These are phyloP conservation scores for Ziziphus jujuba DNA, from an alignment of 306 rosid species.

Conservation along the genomic window DNA sequence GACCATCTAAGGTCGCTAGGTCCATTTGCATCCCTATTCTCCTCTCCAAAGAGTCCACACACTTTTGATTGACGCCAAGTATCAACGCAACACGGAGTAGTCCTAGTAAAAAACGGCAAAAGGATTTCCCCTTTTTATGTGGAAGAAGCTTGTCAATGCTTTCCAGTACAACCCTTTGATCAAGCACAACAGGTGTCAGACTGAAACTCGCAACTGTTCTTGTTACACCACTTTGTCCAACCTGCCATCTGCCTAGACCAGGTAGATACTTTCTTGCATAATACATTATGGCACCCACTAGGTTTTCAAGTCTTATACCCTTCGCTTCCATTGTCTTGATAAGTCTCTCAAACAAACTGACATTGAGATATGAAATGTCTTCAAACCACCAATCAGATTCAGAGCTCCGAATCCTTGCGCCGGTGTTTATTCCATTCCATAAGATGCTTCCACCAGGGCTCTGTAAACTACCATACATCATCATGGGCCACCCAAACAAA, in stretches of 20 bases:
- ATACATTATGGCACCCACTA: constrained; percentile 78
- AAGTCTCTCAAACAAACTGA: constrained; percentile 73
- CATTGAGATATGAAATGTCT: constrained; percentile 83
- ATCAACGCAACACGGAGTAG: constrained; percentile 90
- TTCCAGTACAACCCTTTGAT: constrained; percentile 78
- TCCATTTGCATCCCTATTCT: constrained; percentile 94
- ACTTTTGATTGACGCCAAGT: constrained; percentile 56
- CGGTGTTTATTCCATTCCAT: constrained; percentile 97
- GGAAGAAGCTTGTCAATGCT: constrained; percentile 83
- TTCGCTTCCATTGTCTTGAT: constrained; percentile 78
- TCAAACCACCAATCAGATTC: constrained; percentile 99
- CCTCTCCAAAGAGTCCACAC: constrained; percentile 69
- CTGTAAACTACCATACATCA: constrained; percentile 96
- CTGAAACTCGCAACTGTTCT: constrained; percentile 77
- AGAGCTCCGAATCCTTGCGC: constrained; percentile 80
- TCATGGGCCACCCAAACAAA: constrained; percentile 99
- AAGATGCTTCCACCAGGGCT: constrained; percentile 99
- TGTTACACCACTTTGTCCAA: constrained; percentile 58
- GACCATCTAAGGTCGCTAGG: constrained; percentile 77
- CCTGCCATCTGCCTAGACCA: constrained; percentile 88
- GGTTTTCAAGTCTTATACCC: constrained; percentile 79
- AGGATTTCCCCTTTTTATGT: constrained; percentile 72
- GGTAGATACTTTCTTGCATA: constrained; percentile 89
- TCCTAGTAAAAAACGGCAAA: constrained; percentile 81
- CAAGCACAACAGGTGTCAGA: constrained; percentile 66